phyloP scores from a whole-genome alignment of 1,139 yeast genomes.

The Kodamaea sp. region DNA sequence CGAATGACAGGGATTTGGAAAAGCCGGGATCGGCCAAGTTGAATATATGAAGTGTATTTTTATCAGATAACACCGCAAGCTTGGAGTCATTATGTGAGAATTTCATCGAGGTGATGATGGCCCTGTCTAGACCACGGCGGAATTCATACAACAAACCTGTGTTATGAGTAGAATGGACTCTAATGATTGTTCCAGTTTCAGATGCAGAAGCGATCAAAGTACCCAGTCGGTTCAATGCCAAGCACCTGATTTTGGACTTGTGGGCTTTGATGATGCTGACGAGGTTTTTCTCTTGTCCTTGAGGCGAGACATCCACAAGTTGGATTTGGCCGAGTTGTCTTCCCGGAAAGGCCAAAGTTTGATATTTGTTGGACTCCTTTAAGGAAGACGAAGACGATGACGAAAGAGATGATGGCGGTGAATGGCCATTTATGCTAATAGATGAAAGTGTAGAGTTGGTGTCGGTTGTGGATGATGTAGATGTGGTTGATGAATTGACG shows the following conservation, averaged over 20 bases:
- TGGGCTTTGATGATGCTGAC: constrained; percentile 84
- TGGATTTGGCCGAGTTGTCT: constrained; percentile 74
- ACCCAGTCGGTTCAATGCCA: constrained; percentile 73
- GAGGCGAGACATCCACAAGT: constrained; percentile 65
- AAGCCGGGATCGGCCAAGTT: constrained; percentile 36
- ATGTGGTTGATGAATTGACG: constrained; percentile 20
- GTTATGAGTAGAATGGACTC: constrained; percentile 74
- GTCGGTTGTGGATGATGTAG: neutral
- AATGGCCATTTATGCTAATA: constrained; percentile 10
- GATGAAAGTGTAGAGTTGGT: constrained; percentile 4
- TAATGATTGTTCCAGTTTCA: constrained; percentile 79
- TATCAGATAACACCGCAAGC: constrained; percentile 85
- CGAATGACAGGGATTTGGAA: constrained; percentile 7
- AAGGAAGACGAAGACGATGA: constrained; percentile 13
- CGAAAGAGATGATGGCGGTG: constrained; percentile 17
- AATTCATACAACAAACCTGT: constrained; percentile 80
- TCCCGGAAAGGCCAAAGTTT: constrained; percentile 73
- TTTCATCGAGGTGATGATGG: constrained; percentile 77
- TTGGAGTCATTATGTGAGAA: constrained; percentile 76
- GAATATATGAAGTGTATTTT: constrained; percentile 84
- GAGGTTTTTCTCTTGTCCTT: constrained; percentile 60
- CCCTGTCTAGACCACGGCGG: constrained; percentile 85
- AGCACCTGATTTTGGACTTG: constrained; percentile 64
- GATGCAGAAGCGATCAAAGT: constrained; percentile 85
- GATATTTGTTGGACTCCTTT: constrained; percentile 32